Percentiles rank a stretch among this genome's conserved stretches.
Evolutionary conservation across 371 early-diverging fungal genomes (phyloP).

Genomic region (Funneliformis caledonium): DNA sequence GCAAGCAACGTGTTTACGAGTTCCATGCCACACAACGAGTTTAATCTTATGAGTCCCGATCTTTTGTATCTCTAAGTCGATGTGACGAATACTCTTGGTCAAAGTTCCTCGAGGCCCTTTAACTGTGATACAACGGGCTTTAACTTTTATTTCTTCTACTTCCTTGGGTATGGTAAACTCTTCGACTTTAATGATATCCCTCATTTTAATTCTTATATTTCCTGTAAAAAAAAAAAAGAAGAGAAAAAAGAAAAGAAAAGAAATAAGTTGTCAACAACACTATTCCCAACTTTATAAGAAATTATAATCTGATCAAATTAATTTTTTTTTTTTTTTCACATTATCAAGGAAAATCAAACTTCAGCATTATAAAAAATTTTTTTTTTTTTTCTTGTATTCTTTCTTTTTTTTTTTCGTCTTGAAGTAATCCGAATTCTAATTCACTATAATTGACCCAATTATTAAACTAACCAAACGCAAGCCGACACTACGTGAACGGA

Average conservation of each 20-base stretch:
- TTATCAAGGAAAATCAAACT: background rate
- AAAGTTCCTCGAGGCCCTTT: constrained; percentile 91
- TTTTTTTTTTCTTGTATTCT: too few relatives aligned
- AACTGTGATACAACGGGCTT: constrained; percentile 79
- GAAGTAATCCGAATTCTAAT: background rate
- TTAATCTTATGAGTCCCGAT: constrained; percentile 74
- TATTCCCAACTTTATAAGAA: background rate
- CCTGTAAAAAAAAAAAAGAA: background rate
- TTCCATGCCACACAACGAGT: constrained; percentile 97
- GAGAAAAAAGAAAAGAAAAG: background rate
- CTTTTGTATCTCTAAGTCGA: constrained; percentile 87
- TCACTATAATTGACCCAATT: background rate
- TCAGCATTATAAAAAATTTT: background rate
- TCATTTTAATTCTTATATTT: constrained; percentile 55
- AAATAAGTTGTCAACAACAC: too few relatives aligned
- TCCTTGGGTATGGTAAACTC: constrained; percentile 79
- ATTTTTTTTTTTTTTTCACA: background rate
- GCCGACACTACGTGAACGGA: constrained; percentile 11
- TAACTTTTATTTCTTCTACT: constrained; percentile 71
- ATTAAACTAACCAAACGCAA: constrained; percentile 10
- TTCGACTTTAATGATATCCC: constrained; percentile 86
- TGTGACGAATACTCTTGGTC: constrained; percentile 92
- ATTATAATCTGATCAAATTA: background rate
- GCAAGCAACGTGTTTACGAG: constrained; percentile 97
- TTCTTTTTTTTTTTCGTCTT: too few relatives aligned